Evolutionary conservation across 208 protist genomes (phyloP).

Genomic region (Crithidia bombi): DNA sequence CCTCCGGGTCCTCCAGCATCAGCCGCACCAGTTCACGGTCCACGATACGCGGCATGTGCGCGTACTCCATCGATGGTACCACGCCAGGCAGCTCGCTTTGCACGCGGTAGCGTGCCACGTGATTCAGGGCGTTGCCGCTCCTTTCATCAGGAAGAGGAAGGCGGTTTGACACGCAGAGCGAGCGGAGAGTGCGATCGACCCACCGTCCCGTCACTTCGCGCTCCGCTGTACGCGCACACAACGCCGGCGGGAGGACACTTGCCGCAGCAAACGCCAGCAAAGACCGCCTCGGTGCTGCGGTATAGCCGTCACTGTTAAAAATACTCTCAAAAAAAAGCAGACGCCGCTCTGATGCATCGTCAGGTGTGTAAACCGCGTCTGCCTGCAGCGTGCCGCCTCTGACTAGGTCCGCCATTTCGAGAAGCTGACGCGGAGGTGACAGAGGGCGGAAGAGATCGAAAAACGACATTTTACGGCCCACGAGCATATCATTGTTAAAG

Average conservation of each 20-base stretch:
- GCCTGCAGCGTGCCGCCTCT: not conserved
- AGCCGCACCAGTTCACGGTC: constrained; percentile 22
- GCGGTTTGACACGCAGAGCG: not conserved
- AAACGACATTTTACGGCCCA: constrained; percentile 34
- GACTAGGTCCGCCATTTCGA: constrained; percentile 9
- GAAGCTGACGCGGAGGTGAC: constrained; percentile 30
- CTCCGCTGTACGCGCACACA: not conserved
- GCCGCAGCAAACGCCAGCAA: not conserved
- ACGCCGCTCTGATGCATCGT: not conserved
- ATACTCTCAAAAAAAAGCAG: constrained; percentile 31
- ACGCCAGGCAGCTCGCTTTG: constrained; percentile 27
- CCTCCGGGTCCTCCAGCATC: constrained; percentile 22
- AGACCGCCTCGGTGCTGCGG: not conserved
- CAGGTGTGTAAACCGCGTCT: not conserved
- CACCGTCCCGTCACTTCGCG: not conserved
- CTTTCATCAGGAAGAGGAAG: not conserved
- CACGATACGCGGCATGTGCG: constrained; percentile 34
- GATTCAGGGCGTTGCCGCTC: constrained; percentile 13
- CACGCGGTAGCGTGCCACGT: constrained; percentile 19
- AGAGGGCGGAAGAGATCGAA: constrained; percentile 55
- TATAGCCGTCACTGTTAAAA: constrained; percentile 28
- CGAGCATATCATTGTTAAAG: constrained; percentile 57
- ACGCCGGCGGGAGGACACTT: not conserved
- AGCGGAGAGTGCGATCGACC: not conserved
- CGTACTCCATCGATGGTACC: constrained; percentile 29